A percentile compares a stretch with the other conserved stretches of the same genome.
Evolutionary conservation across 179 eudicot species (phyloP).

Genomic region (Nepenthes alata): DNA sequence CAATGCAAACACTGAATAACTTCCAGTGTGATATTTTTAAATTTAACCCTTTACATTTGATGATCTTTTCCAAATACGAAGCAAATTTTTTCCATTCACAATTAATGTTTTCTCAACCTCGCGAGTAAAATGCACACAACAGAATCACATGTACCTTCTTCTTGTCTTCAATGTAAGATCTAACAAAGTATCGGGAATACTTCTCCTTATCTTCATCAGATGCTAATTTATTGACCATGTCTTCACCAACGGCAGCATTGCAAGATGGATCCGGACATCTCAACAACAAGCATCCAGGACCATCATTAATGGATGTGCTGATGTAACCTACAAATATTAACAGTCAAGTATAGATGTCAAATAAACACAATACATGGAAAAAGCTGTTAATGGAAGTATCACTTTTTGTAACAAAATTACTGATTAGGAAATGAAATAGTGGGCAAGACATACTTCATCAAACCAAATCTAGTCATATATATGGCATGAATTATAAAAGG

Average conservation of each 20-base stretch:
- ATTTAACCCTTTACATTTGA: too few relatives aligned
- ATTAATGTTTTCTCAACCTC: too few relatives aligned
- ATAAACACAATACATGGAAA: neutral
- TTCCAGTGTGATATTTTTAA: too few relatives aligned
- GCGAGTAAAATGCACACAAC: too few relatives aligned
- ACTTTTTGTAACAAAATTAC: too few relatives aligned
- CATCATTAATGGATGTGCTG: constrained; percentile 43
- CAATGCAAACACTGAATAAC: too few relatives aligned
- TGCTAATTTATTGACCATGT: constrained; percentile 32
- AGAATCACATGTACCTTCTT: constrained; percentile 23
- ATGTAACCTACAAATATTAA: constrained; percentile 32
- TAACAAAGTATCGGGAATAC: constrained; percentile 36
- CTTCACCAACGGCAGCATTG: constrained; percentile 38
- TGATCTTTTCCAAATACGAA: too few relatives aligned
- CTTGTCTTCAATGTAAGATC: constrained; percentile 56
- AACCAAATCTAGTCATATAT: neutral
- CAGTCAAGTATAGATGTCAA: neutral
- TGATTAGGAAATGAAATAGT: too few relatives aligned
- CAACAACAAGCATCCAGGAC: constrained; percentile 51
- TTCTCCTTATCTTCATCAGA: constrained; percentile 33
- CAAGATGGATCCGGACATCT: constrained; percentile 57
- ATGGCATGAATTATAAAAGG: neutral
- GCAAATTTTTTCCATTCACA: too few relatives aligned
- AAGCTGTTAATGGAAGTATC: neutral
- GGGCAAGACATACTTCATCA: too few relatives aligned